A percentile compares a stretch with the other conserved stretches of the same genome.
phyloP scores from a whole-genome alignment of 2,329 filamentous ascomycete genomes.

The Davidsoniella neocaledoniae region DNA sequence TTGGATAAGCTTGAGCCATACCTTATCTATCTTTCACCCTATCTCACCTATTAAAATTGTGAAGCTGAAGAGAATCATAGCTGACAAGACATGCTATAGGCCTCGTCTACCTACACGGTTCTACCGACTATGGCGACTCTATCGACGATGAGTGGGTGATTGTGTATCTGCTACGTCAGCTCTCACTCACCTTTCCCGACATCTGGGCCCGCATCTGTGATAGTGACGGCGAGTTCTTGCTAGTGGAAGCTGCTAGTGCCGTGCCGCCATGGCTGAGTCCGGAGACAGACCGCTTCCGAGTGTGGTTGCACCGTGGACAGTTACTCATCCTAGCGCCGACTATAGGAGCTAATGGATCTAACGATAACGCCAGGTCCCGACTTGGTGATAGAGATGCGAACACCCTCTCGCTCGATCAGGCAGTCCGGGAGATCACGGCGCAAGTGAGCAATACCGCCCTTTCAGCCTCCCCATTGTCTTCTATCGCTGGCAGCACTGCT shows the following conservation, averaged over 20 bases:
- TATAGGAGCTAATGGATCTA: conserved; percentile 16
- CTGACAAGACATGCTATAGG: conserved; percentile 19
- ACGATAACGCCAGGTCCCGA: neutral
- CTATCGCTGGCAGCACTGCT: too few relatives aligned
- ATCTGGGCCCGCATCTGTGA: conserved; percentile 75
- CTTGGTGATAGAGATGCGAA: neutral
- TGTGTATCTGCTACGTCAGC: conserved; percentile 70
- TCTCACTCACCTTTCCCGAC: conserved; percentile 54
- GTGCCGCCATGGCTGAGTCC: conserved; percentile 84
- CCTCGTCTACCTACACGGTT: conserved; percentile 51
- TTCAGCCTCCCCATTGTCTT: too few relatives aligned
- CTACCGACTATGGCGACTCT: conserved; percentile 80
- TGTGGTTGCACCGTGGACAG: conserved; percentile 72
- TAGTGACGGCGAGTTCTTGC: conserved; percentile 84
- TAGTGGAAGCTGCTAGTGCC: conserved; percentile 81
- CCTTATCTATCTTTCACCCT: conserved; percentile 2
- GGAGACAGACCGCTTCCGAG: conserved; percentile 70
- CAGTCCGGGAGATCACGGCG: neutral
- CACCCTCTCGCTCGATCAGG: neutral
- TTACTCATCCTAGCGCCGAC: conserved; percentile 51
- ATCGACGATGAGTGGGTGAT: conserved; percentile 97
- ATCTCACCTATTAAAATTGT: too few relatives aligned
- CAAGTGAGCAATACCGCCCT: too few relatives aligned
- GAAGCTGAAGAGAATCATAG: neutral
- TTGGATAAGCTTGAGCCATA: neutral